A percentile compares a stretch with the other conserved stretches of the same genome.
These are phyloP conservation scores for Vigna radiata DNA, from an alignment of 306 rosid genomes.

Conservation along the genomic window DNA sequence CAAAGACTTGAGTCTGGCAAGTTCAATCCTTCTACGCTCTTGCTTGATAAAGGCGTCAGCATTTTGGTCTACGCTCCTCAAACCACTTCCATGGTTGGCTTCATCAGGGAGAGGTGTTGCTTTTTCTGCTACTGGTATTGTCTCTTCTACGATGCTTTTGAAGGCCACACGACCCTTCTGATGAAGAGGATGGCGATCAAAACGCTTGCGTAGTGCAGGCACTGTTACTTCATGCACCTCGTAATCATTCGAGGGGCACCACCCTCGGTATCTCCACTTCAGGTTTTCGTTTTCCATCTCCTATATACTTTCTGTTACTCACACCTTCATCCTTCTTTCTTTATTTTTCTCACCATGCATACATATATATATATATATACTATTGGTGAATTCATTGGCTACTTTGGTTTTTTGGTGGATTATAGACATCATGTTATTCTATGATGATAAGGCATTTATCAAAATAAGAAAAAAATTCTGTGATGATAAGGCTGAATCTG, in stretches of 20 bases:
- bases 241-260: constrained; percentile 45
- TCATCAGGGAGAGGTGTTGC: no score
- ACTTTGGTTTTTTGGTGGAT: no score
- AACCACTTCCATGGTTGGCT: constrained; percentile 3
- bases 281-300: constrained; percentile 16
- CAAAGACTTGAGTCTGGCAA: constrained; percentile 46
- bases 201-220: constrained; percentile 37
- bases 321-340: constrained; percentile 3
- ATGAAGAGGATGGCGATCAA: background rate
- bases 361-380: background rate
- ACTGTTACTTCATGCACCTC: constrained; percentile 36
- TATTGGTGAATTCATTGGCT: no score
- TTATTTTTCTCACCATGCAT: background rate
- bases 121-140: no score
- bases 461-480: constrained; percentile 7
- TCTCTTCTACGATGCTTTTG: constrained; percentile 38
- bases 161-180: constrained; percentile 49
- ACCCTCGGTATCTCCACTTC: background rate
- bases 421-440: no score
- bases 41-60: constrained; percentile 62
- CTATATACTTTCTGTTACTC: background rate
- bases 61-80: constrained; percentile 52
- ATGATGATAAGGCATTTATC: background rate
- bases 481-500: constrained; percentile 49
- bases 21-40: constrained; percentile 54